Evolutionary conservation across 495 filamentous ascomycete species (phyloP).

Genomic region (Podospora sp.): DNA sequence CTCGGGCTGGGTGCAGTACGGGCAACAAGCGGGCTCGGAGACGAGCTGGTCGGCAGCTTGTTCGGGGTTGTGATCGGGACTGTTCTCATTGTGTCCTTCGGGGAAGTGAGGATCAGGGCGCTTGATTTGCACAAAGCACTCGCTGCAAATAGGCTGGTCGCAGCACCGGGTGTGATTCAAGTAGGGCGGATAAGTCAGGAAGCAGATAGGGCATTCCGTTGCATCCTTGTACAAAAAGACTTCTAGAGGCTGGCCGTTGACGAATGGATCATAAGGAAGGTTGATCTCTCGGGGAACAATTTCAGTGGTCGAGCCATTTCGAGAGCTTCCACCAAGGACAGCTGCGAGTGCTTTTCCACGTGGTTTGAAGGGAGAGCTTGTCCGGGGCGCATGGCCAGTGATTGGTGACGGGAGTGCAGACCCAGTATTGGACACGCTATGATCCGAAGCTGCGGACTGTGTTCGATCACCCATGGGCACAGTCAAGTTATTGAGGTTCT

Average conservation of each 20-base stretch:
- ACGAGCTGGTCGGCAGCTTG: constrained; percentile 70
- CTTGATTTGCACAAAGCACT: constrained; percentile 99
- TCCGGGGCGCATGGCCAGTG: constrained; percentile 40
- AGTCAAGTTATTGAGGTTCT: constrained; percentile 66
- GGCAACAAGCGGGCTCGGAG: constrained; percentile 90
- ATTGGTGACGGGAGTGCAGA: constrained; percentile 61
- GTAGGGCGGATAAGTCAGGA: constrained; percentile 92
- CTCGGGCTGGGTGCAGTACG: constrained; percentile 92
- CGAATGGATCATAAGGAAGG: constrained; percentile 79
- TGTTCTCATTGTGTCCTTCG: constrained; percentile 69
- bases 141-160: constrained; percentile 95
- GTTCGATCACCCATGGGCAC: constrained; percentile 76
- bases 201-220: constrained; percentile 92
- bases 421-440: constrained; percentile 50
- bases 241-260: constrained; percentile 90
- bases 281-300: constrained; percentile 73
- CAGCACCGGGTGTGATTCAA: constrained; percentile 96
- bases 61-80: constrained; percentile 44
- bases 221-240: constrained; percentile 91
- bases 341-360: constrained; percentile 79
- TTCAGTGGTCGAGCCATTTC: constrained; percentile 68
- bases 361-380: constrained; percentile 57
- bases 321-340: constrained; percentile 70
- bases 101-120: constrained; percentile 93
- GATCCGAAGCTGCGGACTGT: constrained; percentile 74